Conservation (phyloP, 2,329 filamentous ascomycete genomes). For the Fusarium longipes region DNA sequence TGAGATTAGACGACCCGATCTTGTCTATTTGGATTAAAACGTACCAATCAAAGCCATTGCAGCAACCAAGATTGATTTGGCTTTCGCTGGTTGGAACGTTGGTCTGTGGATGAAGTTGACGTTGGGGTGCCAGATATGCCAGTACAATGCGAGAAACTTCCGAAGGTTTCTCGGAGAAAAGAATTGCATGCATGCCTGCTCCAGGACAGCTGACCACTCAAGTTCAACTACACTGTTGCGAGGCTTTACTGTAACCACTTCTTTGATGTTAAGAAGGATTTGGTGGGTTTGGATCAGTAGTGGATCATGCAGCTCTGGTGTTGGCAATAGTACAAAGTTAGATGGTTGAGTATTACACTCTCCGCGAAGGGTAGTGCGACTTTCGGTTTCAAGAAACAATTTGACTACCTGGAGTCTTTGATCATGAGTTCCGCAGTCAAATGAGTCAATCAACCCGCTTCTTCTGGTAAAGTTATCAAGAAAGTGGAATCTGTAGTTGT, state of each 20-base stretch:
- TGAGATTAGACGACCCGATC: background rate
- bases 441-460: background rate
- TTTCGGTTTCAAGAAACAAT: background rate
- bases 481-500: background rate
- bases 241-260: background rate
- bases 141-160: background rate
- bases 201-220: background rate
- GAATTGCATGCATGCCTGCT: background rate
- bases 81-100: background rate
- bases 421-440: background rate
- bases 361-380: accelerated
- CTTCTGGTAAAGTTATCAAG: background rate
- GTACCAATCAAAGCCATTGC: constrained; percentile 1
- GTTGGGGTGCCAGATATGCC: constrained; percentile 9
- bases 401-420: background rate
- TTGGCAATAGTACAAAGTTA: background rate
- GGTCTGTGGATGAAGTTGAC: constrained; percentile 2
- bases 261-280: constrained; percentile 5
- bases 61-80: background rate
- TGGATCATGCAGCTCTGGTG: background rate
- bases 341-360: too few species aligned
- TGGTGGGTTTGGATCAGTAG: background rate
- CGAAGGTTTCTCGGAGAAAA: background rate
- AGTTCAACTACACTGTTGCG: constrained; percentile 1
- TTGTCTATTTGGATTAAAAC: accelerated